Conservation (phyloP, 306 rosid genomes). For the Gillenia trifoliata region DNA sequence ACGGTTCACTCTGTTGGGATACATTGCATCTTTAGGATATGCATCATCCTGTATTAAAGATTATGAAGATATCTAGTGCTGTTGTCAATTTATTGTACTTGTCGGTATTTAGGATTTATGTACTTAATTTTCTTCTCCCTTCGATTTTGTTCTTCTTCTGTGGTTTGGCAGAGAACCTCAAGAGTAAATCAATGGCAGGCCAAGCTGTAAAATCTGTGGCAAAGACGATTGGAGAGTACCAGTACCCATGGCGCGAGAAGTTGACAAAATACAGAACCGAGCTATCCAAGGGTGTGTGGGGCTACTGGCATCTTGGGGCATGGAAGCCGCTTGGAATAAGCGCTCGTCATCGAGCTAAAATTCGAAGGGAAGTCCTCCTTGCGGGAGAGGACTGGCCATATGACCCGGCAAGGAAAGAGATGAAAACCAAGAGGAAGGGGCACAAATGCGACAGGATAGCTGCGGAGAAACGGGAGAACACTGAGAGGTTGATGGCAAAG, state of each 20-base stretch:
- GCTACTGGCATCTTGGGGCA: conserved; percentile 88
- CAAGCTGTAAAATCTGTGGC: conserved; percentile 47
- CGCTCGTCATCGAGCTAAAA: conserved; percentile 63
- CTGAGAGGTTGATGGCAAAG: conserved; percentile 77
- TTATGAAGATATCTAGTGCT: neutral
- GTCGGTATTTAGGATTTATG: neutral
- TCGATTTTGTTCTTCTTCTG: neutral
- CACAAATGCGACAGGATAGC: conserved; percentile 78
- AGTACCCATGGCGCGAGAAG: conserved; percentile 79
- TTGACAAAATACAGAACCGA: conserved; percentile 53
- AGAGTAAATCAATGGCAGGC: conserved; percentile 50
- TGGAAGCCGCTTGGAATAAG: conserved; percentile 79
- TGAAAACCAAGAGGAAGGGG: conserved; percentile 84
- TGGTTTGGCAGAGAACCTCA: conserved; percentile 15
- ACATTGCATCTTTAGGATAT: neutral
- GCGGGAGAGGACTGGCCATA: conserved; percentile 76
- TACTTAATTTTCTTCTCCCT: neutral
- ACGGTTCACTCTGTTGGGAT: neutral
- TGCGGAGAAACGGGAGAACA: conserved; percentile 72
- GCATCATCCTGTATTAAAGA: neutral
- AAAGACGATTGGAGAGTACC: conserved; percentile 58
- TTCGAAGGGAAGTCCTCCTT: conserved; percentile 73
- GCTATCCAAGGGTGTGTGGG: conserved; percentile 81
- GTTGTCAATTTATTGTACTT: neutral
- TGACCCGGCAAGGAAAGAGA: conserved; percentile 76